These are phyloP conservation scores for Oryza nivara DNA, from an alignment of 176 grass and related monocot genomes.

Conservation along the genomic window DNA sequence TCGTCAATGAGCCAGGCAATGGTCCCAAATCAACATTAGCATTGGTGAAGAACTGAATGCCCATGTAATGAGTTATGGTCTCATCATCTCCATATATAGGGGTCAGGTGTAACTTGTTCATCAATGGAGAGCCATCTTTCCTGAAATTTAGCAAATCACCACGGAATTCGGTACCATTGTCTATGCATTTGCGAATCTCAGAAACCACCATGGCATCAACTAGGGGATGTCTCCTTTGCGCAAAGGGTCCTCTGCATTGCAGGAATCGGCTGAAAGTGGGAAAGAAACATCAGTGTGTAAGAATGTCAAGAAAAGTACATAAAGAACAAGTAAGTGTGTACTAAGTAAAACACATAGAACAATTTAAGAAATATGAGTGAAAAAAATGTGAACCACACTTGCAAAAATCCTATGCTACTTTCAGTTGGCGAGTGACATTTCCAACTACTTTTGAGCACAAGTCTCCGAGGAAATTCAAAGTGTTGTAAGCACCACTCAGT, in stretches of 20 bases:
- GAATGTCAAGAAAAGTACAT: constrained; percentile 25
- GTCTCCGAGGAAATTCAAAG: background rate
- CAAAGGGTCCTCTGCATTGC: constrained; percentile 89
- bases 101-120: constrained; percentile 81
- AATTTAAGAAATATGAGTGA: background rate
- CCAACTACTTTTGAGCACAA: constrained; percentile 5
- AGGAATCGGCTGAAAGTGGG: constrained; percentile 79
- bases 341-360: background rate
- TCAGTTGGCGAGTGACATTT: background rate
- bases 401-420: background rate
- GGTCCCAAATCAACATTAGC: constrained; percentile 80
- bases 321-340: constrained; percentile 1
- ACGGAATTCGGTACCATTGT: constrained; percentile 71
- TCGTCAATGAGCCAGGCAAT: constrained; percentile 55
- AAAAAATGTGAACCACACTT: background rate
- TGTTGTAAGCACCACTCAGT: background rate
- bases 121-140: constrained; percentile 85
- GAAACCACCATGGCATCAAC: constrained; percentile 69
- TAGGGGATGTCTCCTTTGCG: constrained; percentile 78
- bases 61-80: constrained; percentile 78
- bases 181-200: constrained; percentile 67
- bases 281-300: constrained; percentile 20
- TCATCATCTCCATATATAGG: constrained; percentile 92
- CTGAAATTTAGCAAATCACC: constrained; percentile 91
- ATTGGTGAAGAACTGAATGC: constrained; percentile 84